Conservation (phyloP, 345 rosid species). For the Gossypium ekmanianum region DNA sequence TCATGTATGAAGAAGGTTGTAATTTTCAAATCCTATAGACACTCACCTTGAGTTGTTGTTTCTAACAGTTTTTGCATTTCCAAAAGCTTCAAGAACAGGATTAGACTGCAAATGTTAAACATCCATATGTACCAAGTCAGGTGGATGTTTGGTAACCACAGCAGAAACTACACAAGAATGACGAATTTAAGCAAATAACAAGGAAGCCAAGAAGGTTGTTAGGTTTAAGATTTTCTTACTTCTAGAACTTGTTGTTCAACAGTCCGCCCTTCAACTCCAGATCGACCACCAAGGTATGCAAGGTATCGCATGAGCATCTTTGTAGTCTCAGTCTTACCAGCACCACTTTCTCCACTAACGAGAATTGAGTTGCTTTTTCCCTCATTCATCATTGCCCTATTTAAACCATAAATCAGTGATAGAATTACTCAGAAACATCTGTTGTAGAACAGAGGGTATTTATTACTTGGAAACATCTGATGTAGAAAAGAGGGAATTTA, state of each 20-base stretch:
- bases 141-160: constrained; percentile 6
- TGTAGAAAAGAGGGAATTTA: constrained; percentile 25
- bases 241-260: constrained; percentile 99
- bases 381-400: constrained; percentile 95
- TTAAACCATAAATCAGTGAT: constrained; percentile 31
- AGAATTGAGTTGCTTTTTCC: constrained; percentile 99
- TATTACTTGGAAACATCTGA: constrained; percentile 24
- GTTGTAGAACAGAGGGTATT: constrained; percentile 19
- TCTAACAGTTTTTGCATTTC: constrained; percentile 97
- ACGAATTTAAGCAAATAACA: constrained; percentile 6
- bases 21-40: constrained; percentile 12
- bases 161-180: constrained; percentile 5
- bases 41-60: constrained; percentile 95
- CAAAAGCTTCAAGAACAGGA: constrained; percentile 99
- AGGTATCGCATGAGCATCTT: constrained; percentile 99
- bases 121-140: constrained; percentile 28
- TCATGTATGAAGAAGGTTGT: background rate
- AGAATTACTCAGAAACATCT: constrained; percentile 8
- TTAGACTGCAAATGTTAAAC: constrained; percentile 65
- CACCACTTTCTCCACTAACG: constrained; percentile 99
- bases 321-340: constrained; percentile 99
- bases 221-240: constrained; percentile 44
- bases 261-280: constrained; percentile 98
- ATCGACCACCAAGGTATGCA: constrained; percentile 96
- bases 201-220: background rate